Percentiles rank a stretch among this genome's conserved stretches.
These are phyloP conservation scores for Fistulinella prunicolor DNA, from an alignment of 768 basidiomycete genomes.

Conservation along the genomic window DNA sequence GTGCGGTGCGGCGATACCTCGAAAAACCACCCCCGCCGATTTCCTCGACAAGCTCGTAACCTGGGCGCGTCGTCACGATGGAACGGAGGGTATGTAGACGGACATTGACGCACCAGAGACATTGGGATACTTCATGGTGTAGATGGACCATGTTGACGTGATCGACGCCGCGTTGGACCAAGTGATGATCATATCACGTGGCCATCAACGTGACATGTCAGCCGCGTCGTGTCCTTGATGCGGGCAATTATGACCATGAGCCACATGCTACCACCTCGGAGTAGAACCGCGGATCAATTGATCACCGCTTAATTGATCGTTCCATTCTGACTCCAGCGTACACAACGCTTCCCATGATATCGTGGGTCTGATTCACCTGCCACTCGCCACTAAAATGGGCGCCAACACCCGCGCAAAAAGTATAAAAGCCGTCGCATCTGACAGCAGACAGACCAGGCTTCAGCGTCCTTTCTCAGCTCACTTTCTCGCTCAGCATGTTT, in stretches of 20 bases:
- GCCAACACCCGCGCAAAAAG: no score
- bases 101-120: constrained; percentile 23
- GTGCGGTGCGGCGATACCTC: constrained; percentile 42
- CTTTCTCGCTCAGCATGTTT: constrained; percentile 15
- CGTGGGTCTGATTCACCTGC: no score
- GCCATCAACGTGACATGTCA: no score
- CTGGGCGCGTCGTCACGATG: constrained; percentile 32
- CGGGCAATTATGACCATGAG: no score
- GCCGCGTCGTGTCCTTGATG: no score
- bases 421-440: constrained; percentile 18
- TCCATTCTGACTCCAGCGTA: no score
- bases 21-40: constrained; percentile 90
- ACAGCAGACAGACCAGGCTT: neutral
- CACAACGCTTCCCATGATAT: no score
- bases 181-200: constrained; percentile 25
- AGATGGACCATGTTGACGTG: constrained; percentile 10
- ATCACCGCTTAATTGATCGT: no score
- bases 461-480: no score
- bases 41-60: constrained; percentile 67
- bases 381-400: neutral
- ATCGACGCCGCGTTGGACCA: neutral
- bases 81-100: neutral
- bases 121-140: constrained; percentile 34
- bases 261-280: no score
- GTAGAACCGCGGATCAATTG: no score